phyloP scores from a whole-genome alignment of 2,329 filamentous ascomycete species.

The Bipolaris gigantea region DNA sequence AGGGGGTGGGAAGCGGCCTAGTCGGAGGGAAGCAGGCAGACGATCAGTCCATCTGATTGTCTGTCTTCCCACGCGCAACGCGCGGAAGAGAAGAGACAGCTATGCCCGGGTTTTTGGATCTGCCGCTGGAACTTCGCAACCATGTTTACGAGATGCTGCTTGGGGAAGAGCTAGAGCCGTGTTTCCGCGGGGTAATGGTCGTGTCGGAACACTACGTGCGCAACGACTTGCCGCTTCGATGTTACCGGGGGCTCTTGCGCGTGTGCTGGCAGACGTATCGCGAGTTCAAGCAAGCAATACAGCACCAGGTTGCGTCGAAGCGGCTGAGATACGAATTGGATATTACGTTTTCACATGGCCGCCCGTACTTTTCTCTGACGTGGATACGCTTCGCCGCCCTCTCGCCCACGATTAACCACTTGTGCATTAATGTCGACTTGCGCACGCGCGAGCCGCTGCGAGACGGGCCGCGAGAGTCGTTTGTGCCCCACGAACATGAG shows the following conservation, averaged over 20 bases:
- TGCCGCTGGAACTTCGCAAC: slow-evolving; percentile 35
- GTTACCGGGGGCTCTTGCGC: slow-evolving; percentile 31
- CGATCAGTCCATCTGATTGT: slow-evolving; percentile 13
- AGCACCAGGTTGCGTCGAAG: slow-evolving; percentile 31
- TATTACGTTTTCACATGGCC: slow-evolving; percentile 37
- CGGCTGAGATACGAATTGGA: slow-evolving; percentile 31
- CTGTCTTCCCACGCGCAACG: not conserved
- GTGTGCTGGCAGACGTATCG: slow-evolving; percentile 27
- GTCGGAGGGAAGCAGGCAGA: too few relatives aligned
- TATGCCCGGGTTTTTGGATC: slow-evolving; percentile 37
- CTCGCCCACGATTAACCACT: slow-evolving; percentile 33
- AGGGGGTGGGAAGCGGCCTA: too few relatives aligned
- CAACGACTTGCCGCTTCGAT: slow-evolving; percentile 31
- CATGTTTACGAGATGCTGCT: slow-evolving; percentile 35
- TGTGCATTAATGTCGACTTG: slow-evolving; percentile 35
- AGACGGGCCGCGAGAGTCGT: slow-evolving; percentile 10
- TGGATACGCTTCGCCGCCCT: slow-evolving; percentile 35
- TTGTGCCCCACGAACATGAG: slow-evolving; percentile 30
- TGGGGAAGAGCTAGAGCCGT: slow-evolving; percentile 23
- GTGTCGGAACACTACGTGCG: slow-evolving; percentile 34
- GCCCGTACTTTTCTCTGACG: slow-evolving; percentile 37
- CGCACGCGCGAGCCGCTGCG: slow-evolving; percentile 33
- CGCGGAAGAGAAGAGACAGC: not conserved
- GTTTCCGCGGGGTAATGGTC: slow-evolving; percentile 35
- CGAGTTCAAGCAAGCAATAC: slow-evolving; percentile 35